Percentiles rank a stretch among this genome's conserved stretches.
Evolutionary conservation across 306 rosid species (phyloP).

Genomic region (Clitoria ternatea): DNA sequence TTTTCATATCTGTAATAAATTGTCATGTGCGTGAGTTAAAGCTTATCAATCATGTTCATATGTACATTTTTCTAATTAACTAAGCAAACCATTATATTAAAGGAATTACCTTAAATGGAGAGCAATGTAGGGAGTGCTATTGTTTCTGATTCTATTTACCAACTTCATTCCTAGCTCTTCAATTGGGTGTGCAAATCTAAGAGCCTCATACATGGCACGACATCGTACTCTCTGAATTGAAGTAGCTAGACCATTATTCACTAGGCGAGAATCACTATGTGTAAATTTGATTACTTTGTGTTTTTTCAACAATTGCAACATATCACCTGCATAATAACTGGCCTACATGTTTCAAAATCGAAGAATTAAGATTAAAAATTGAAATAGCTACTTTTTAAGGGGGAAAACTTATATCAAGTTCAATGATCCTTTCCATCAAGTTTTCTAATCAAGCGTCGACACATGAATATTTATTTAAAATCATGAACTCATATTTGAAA

Average conservation of each 20-base stretch:
- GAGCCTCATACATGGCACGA: slow-evolving; percentile 60
- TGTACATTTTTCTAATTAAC: neutral
- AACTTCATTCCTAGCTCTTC: slow-evolving; percentile 54
- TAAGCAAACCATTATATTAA: neutral
- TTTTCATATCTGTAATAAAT: slow-evolving; percentile 61
- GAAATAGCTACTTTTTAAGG: neutral
- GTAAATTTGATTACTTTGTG: slow-evolving; percentile 56
- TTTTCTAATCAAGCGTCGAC: too few relatives aligned
- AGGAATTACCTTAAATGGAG: slow-evolving; percentile 63
- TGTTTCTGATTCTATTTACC: slow-evolving; percentile 43
- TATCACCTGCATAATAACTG: slow-evolving; percentile 46
- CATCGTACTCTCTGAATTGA: slow-evolving; percentile 54
- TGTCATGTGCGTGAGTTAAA: neutral
- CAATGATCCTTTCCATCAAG: too few relatives aligned
- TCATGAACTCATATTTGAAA: too few relatives aligned
- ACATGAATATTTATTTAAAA: too few relatives aligned
- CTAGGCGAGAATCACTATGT: slow-evolving; percentile 53
- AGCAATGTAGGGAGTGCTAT: slow-evolving; percentile 41
- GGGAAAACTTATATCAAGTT: too few relatives aligned
- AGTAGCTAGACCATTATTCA: slow-evolving; percentile 44
- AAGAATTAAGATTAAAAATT: neutral
- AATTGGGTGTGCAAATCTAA: slow-evolving; percentile 41
- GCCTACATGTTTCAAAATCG: slow-evolving; percentile 32
- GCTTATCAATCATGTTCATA: neutral
- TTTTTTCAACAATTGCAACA: slow-evolving; percentile 30